Conservation (phyloP, 2,329 filamentous ascomycete genomes). For the Cercospora sp. region DNA sequence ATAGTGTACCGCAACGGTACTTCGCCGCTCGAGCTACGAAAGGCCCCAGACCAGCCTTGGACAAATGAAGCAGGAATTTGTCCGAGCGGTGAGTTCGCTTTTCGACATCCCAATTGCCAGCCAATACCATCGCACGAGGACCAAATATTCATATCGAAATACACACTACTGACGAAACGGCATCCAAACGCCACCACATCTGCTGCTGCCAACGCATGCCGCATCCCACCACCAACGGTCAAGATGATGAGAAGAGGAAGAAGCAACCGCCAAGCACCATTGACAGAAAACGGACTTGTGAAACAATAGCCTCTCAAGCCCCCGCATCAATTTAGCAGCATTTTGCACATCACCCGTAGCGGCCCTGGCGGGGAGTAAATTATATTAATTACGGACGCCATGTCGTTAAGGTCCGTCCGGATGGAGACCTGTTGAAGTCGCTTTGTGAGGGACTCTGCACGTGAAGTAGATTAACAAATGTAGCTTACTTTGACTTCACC, state of each 20-base stretch:
- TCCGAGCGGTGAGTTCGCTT: not conserved
- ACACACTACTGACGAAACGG: not conserved
- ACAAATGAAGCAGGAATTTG: not conserved
- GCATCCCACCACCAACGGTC: not conserved
- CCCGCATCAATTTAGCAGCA: not conserved
- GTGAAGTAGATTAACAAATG: slow-evolving; percentile 5
- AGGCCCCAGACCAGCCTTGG: not conserved
- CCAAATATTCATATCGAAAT: not conserved
- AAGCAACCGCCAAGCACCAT: not conserved
- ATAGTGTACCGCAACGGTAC: not conserved
- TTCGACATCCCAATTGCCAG: not conserved
- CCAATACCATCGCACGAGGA: not conserved
- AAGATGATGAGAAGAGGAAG: not conserved
- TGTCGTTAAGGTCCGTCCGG: not conserved
- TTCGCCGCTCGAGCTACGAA: not conserved
- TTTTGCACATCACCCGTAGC: not conserved
- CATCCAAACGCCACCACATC: not conserved
- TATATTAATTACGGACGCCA: not conserved
- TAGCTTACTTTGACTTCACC: slow-evolving; percentile 13
- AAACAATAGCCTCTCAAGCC: not conserved
- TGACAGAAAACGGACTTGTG: not conserved
- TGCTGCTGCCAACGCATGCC: not conserved
- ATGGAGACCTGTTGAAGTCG: not conserved
- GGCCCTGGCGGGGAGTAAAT: not conserved
- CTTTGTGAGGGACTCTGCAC: not conserved